Base-by-base conservation (phyloP, 2,329 filamentous ascomycete genomes). In the Hymenoscyphus linearis region DNA sequence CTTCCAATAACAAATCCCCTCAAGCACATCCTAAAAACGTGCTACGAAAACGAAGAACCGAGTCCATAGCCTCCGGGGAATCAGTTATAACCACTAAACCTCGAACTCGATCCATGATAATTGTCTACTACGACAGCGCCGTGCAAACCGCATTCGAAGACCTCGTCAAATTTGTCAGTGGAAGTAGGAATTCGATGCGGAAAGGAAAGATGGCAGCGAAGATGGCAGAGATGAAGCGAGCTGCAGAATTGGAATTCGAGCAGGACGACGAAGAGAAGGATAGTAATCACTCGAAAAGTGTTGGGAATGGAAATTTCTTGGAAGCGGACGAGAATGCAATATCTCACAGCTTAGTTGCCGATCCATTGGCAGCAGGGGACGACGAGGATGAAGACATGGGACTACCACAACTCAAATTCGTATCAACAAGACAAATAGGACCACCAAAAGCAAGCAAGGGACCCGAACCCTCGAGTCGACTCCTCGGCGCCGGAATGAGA, bases 81-180 rank as follows among this genome's bases (percentile, higher is more conserved):
- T 70, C 70, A 1, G 40, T n/a, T 12, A n/a, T 64, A 18, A 62
- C 60, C 9, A 67, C 70, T 9, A 73, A 72, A 64, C 89, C 88
- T 72, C 85, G 89, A 59, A 86, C 85, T 3, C 84, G 88, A 66
- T 87, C 82, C 61, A 89, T 91, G 80, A 87, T 93, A 54, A 87
- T 95, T 47, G 89, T 97, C n/a, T 93, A 91, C 75, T 97, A 97
- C 72, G 93, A 97, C 72, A 90, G 89, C 67, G 87, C 91, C 64
- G 87, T 96, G 3, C 92, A 97, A 72, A 85, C 85, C 57, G 85
- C 88, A 44, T 91, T 97, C 66, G 92, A 96, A 69, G 82, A 88
- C 60, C 77, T 96, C 56, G 92, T 96, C 60, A 87, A 91, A 64
- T 88, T 89, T 60, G 86, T 97, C 37, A 91, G 90, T 4, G 84